Evolutionary conservation across 1,139 yeast genomes (phyloP).

Genomic region (Lodderomyces oxycetoniae): DNA sequence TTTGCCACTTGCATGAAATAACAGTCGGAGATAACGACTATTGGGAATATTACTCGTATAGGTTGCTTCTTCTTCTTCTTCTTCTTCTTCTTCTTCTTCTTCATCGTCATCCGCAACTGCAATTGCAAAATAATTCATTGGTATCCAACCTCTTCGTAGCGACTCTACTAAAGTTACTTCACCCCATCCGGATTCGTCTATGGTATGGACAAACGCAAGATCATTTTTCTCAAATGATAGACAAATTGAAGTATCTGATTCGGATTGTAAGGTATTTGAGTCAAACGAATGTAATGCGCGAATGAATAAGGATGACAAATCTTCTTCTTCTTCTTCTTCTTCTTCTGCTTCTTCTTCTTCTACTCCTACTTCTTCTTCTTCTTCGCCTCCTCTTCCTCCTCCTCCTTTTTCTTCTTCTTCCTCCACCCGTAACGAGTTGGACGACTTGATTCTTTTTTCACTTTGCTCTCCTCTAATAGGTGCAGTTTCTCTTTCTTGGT

Average conservation of each 20-base stretch:
- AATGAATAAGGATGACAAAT: slow-evolving; percentile 45
- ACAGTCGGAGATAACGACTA: slow-evolving; percentile 49
- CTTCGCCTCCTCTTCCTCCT: too few species aligned
- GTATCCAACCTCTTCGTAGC: slow-evolving; percentile 91
- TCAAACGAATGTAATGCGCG: slow-evolving; percentile 79
- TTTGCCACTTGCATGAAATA: slow-evolving; percentile 71
- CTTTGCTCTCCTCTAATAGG: slow-evolving; percentile 17
- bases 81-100: slow-evolving; percentile 14
- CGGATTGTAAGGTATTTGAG: slow-evolving; percentile 58
- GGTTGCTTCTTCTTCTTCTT: slow-evolving; percentile 17
- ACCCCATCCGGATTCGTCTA: slow-evolving; percentile 97
- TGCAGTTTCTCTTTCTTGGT: slow-evolving; percentile 2
- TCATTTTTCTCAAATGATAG: slow-evolving; percentile 77
- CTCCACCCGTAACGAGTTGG: too few species aligned
- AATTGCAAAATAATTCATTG: slow-evolving; percentile 79
- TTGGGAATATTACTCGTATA: slow-evolving; percentile 29
- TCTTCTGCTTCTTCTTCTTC: slow-evolving; percentile 1
- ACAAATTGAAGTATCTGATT: slow-evolving; percentile 72
- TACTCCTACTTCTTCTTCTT: slow-evolving; percentile 1
- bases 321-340: slow-evolving; percentile 27
- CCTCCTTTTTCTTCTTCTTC: too few species aligned
- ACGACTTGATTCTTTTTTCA: slow-evolving; percentile 15
- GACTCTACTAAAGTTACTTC: slow-evolving; percentile 77
- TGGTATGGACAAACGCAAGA: slow-evolving; percentile 79
- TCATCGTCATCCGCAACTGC: slow-evolving; percentile 38